Percentiles rank a stretch among this genome's conserved stretches.
Evolutionary conservation across 257 asterid genomes (phyloP).

Genomic region (Nicotiana benthamiana): DNA sequence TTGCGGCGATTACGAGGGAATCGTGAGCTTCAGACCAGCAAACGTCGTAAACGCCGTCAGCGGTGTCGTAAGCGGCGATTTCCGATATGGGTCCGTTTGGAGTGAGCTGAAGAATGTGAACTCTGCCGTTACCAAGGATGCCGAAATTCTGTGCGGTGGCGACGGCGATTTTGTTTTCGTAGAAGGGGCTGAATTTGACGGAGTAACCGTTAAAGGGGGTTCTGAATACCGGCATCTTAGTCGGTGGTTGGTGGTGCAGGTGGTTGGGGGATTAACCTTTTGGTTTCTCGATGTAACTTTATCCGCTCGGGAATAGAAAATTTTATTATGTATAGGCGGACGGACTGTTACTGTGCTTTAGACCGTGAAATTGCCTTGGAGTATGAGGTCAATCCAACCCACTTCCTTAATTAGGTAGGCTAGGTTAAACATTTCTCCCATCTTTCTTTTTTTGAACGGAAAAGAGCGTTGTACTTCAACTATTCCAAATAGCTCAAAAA

Average conservation of each 20-base stretch:
- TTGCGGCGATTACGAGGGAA: conserved; percentile 72
- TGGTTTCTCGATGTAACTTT: not conserved
- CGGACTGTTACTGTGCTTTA: too few relatives aligned
- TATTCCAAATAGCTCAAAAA: too few relatives aligned
- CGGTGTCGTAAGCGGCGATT: conserved; percentile 74
- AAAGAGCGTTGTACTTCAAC: too few relatives aligned
- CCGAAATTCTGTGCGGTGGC: conserved; percentile 95
- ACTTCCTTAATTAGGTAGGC: too few relatives aligned
- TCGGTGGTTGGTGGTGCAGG: conserved; percentile 8
- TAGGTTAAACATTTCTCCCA: too few relatives aligned
- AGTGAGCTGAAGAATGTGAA: conserved; percentile 77
- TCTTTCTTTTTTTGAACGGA: too few relatives aligned
- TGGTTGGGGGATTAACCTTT: not conserved
- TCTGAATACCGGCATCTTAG: conserved; percentile 67
- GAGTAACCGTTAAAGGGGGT: conserved; percentile 89
- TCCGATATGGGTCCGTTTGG: conserved; percentile 46
- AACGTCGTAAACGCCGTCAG: conserved; percentile 89
- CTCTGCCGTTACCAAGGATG: conserved; percentile 91
- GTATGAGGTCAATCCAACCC: too few relatives aligned
- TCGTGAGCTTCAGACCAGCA: conserved; percentile 99
- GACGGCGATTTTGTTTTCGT: conserved; percentile 77
- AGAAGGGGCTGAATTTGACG: conserved; percentile 90
- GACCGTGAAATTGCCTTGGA: too few relatives aligned
- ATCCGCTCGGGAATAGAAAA: not conserved
- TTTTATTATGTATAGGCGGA: not conserved